These are phyloP conservation scores for Stylosanthes scabra DNA, from an alignment of 331 rosid genomes.

Conservation along the genomic window DNA sequence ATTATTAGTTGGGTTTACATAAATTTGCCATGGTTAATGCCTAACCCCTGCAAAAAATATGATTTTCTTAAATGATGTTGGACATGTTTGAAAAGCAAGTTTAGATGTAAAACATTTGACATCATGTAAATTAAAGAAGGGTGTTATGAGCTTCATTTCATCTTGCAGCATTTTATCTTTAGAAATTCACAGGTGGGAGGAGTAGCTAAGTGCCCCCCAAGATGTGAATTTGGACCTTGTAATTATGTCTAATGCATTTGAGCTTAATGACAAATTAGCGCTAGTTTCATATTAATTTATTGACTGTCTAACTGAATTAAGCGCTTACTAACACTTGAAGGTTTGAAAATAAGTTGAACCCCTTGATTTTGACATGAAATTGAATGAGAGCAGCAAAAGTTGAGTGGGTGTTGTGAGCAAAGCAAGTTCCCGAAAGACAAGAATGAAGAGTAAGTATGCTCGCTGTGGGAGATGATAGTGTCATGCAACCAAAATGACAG, in stretches of 20 bases:
- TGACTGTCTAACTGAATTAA: no score
- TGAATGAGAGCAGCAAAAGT: no score
- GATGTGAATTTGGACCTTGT: no score
- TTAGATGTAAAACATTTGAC: neutral
- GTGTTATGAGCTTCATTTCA: constrained; percentile 45
- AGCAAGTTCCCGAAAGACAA: neutral
- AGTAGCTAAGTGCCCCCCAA: neutral
- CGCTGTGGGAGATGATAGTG: constrained; percentile 48
- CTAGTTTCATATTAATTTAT: no score
- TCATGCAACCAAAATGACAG: constrained; percentile 54
- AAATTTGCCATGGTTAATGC: constrained; percentile 26
- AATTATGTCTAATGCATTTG: no score
- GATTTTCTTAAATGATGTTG: neutral
- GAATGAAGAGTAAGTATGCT: constrained; percentile 45
- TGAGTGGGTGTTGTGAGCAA: neutral
- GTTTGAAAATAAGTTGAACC: no score
- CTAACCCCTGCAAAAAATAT: neutral
- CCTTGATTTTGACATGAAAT: no score
- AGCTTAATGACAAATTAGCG: no score
- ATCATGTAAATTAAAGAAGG: neutral
- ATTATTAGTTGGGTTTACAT: constrained; percentile 22
- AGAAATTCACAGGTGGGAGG: neutral
- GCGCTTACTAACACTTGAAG: no score
- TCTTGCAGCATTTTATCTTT: neutral
- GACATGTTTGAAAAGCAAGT: neutral